Evolutionary conservation across 83 land plant species (phyloP).

Genomic region (Thuja plicata): DNA sequence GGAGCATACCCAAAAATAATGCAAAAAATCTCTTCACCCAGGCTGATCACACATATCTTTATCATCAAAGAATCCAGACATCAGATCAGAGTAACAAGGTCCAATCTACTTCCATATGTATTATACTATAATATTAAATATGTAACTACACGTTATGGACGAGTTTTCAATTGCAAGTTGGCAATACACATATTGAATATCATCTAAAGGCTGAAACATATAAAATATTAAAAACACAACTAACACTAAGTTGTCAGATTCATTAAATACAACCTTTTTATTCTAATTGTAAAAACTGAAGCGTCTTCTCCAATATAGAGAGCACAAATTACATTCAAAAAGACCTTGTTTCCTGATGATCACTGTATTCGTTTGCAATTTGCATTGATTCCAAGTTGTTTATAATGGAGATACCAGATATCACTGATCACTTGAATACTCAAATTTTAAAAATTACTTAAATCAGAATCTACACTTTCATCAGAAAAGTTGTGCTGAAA

Average conservation of each 20-base stretch:
- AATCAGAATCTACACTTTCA: not conserved
- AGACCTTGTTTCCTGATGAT: not conserved
- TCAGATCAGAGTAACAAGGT: not conserved
- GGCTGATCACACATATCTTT: not conserved
- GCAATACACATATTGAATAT: not conserved
- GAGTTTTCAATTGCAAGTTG: not conserved
- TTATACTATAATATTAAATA: not conserved
- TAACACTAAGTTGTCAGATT: not conserved
- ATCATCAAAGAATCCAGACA: no score
- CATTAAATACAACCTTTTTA: not conserved
- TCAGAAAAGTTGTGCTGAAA: not conserved
- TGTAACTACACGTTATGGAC: not conserved
- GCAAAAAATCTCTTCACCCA: not conserved
- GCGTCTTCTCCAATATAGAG: not conserved
- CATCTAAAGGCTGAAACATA: not conserved
- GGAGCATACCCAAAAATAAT: not conserved
- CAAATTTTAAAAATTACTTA: not conserved
- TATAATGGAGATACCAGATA: not conserved
- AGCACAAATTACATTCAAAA: not conserved
- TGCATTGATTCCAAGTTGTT: not conserved
- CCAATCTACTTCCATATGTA: not conserved
- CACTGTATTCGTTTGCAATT: no score
- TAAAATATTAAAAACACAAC: not conserved
- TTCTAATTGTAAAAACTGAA: not conserved
- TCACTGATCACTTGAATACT: not conserved